Percentiles rank a stretch among this genome's conserved stretches.
phyloP scores from a whole-genome alignment of 805 yeast species.

The Candida pini region DNA sequence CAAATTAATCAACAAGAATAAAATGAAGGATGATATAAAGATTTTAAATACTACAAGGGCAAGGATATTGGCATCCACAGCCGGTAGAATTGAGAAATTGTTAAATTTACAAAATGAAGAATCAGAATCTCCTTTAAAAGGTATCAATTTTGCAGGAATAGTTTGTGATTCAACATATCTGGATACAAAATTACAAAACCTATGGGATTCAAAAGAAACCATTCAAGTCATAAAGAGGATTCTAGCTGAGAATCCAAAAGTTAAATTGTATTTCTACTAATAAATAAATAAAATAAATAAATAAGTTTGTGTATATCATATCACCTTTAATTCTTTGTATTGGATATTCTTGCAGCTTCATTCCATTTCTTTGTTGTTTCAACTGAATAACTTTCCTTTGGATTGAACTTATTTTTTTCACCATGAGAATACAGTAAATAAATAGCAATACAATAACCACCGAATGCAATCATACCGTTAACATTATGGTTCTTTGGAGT shows the following conservation, averaged over 20 bases:
- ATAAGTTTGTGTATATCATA: not conserved
- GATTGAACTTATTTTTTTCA: conserved; percentile 30
- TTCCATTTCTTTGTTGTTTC: conserved; percentile 41
- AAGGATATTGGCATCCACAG: conserved; percentile 56
- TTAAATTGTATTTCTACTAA: conserved; percentile 50
- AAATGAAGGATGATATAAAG: conserved; percentile 55
- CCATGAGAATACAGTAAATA: conserved; percentile 33
- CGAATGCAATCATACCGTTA: conserved; percentile 37
- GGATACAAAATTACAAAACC: conserved; percentile 52
- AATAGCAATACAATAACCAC: conserved; percentile 32
- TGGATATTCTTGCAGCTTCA: conserved; percentile 33
- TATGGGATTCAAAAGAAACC: conserved; percentile 55
- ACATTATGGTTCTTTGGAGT: conserved; percentile 45
- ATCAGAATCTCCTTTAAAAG: conserved; percentile 35
- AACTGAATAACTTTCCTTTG: conserved; percentile 31
- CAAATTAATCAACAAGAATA: conserved; percentile 72
- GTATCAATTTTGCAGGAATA: conserved; percentile 44
- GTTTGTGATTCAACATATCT: conserved; percentile 57
- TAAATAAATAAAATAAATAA: conserved; percentile 2
- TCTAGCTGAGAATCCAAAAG: conserved; percentile 29
- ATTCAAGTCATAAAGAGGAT: conserved; percentile 35
- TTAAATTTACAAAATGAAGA: conserved; percentile 37
- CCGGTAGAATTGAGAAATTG: conserved; percentile 51
- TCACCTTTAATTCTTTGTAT: conserved; percentile 6
- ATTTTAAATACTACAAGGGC: conserved; percentile 38